A percentile compares a stretch with the other conserved stretches of the same genome.
phyloP scores from a whole-genome alignment of 495 filamentous ascomycete species.

The Penicillium cataractarum region DNA sequence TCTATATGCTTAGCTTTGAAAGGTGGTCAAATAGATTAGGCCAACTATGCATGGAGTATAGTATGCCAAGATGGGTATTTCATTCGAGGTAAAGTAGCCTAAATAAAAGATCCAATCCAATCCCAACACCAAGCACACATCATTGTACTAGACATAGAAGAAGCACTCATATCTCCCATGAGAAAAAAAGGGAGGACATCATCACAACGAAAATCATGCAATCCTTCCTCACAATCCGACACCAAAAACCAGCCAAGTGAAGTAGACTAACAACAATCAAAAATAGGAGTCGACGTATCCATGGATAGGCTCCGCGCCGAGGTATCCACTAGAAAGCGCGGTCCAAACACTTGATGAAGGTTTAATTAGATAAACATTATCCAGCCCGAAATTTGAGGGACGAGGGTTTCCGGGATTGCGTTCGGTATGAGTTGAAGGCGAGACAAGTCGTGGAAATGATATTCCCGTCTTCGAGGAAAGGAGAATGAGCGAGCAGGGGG shows the following conservation, averaged over 20 bases:
- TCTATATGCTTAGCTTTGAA: not conserved
- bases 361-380: conserved; percentile 8
- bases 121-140: not conserved
- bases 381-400: not conserved
- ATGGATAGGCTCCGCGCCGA: conserved; percentile 2
- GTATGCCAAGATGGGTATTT: not conserved
- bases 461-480: too few species aligned
- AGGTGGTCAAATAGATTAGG: not conserved
- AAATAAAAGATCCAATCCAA: not conserved
- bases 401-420: not conserved
- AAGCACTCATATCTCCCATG: too few species aligned
- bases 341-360: not conserved
- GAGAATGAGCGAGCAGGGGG: not conserved
- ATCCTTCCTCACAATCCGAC: not conserved
- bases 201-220: not conserved
- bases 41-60: not conserved
- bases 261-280: too few species aligned
- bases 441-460: too few species aligned
- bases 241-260: not conserved
- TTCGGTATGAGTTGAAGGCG: not conserved
- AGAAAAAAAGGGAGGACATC: too few species aligned
- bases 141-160: too few species aligned
- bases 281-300: not conserved
- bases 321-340: not conserved
- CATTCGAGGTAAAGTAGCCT: conserved; percentile 1